phyloP scores from a whole-genome alignment of 192 early-diverging fungal genomes.

The Allomyces arbusculus region DNA sequence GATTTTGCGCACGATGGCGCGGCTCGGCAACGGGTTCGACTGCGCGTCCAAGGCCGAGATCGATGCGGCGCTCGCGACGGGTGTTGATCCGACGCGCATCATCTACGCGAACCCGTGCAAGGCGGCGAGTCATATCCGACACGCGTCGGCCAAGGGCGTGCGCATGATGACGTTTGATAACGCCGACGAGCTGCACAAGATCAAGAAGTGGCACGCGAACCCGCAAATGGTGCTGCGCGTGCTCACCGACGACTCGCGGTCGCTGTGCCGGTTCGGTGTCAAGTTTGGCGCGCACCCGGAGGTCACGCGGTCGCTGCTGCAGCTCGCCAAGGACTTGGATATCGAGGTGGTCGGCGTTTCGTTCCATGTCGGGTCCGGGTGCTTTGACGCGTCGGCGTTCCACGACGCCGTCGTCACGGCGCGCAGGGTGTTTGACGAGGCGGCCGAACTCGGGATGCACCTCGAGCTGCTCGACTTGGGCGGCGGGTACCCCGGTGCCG shows the following conservation, averaged over 20 bases:
- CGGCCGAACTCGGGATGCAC: conserved; percentile 48
- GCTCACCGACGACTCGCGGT: conserved; percentile 81
- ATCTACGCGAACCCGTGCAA: conserved; percentile 99
- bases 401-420: conserved; percentile 71
- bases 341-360: conserved; percentile 77
- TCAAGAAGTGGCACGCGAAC: conserved; percentile 55
- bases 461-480: conserved; percentile 66
- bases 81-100: conserved; percentile 51
- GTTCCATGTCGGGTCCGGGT: conserved; percentile 96
- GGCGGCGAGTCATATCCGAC: conserved; percentile 82
- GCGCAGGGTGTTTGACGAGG: conserved; percentile 74
- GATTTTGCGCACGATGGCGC: conserved; percentile 59
- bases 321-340: conserved; percentile 52
- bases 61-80: conserved; percentile 48
- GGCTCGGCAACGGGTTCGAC: conserved; percentile 81
- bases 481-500: conserved; percentile 83
- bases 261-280: conserved; percentile 73
- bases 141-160: conserved; percentile 52
- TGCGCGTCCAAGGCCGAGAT: conserved; percentile 94
- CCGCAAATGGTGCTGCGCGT: conserved; percentile 85
- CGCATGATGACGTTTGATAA: conserved; percentile 98
- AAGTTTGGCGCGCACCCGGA: conserved; percentile 87
- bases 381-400: conserved; percentile 73
- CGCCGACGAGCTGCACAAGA: conserved; percentile 88
- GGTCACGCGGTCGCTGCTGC: conserved; percentile 41